Conservation (phyloP, 768 basidiomycete genomes). For the Exsudoporus frostii region DNA sequence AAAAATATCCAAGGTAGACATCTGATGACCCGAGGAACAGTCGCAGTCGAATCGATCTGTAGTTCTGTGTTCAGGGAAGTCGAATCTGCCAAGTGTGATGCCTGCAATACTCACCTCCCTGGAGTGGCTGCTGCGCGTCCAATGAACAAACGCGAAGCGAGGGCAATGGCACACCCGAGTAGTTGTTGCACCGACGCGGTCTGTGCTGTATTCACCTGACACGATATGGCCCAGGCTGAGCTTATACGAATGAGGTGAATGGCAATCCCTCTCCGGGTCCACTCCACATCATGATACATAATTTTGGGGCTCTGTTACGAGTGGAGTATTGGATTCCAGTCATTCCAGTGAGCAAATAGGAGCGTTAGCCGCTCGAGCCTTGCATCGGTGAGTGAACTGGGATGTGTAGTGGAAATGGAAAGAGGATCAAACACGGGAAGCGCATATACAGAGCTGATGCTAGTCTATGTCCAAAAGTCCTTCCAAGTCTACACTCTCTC, state of each 20-base stretch:
- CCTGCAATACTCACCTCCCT: background rate
- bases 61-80: background rate
- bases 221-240: background rate
- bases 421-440: constrained; percentile 7
- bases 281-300: background rate
- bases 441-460: constrained; percentile 19
- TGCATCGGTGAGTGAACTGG: constrained; percentile 1
- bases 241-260: background rate
- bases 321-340: background rate
- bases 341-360: background rate
- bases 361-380: background rate
- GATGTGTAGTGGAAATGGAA: background rate
- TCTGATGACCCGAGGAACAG: background rate
- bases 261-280: background rate
- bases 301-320: background rate
- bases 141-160: background rate
- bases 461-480: constrained; percentile 24
- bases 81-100: background rate
- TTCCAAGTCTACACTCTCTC: constrained; percentile 1
- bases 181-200: background rate
- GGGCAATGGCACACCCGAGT: background rate
- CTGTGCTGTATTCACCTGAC: background rate
- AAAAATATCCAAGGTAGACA: background rate
- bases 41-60: too few species aligned
- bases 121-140: background rate